Base-by-base conservation (phyloP, 2,329 filamentous ascomycete species). In the Fusarium tanahbumbuense region DNA sequence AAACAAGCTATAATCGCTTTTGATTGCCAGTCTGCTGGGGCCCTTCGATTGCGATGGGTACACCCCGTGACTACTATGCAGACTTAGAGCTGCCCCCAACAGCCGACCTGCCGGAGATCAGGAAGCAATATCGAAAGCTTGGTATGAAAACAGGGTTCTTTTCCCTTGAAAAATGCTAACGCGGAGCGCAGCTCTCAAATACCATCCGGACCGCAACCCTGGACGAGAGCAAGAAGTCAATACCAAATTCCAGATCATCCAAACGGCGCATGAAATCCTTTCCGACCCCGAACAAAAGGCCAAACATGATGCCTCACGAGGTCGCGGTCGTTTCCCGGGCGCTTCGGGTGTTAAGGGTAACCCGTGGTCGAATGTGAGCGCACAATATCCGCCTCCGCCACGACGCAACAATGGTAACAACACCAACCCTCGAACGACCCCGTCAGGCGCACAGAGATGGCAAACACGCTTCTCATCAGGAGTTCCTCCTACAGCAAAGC, bases 181-280 rank as follows among this genome's bases (percentile, higher is more conserved):
- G 8, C 30, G 23, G 13, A 25, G 6, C 7, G 22, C 60, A 93
- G 93, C 93, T 49, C 84, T 97, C 48, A 92, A 92, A 79, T 97
- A 92, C 76, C 94, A 97, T 76, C 94, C 94, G 10, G 94, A 97
- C 78, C 91, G 94, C 64, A 97, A 97, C 76, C 93, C 91, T 13
- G 94, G 94, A 54, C 89, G 88, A 76, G 93, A 97, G 80, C 82
- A 88, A 60, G 93, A 95, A 76, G 92, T 91, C 76, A 93, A 92
- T 71, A 85, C 91, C 32, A 92, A 93, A 76, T 97, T 97, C 76
- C 92, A 97, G 78, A 88, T 91, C 52, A 97, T 97, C 50, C 93
- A 97, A 79, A 89, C 92, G 7, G 94, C 94, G 23, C 91, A 97
- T 76, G 94, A 97, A 78, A 85, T 97, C 56, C 79, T 89, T 16